Base-by-base conservation (phyloP, 2,329 filamentous ascomycete species). In the Aspergillus sp. region DNA sequence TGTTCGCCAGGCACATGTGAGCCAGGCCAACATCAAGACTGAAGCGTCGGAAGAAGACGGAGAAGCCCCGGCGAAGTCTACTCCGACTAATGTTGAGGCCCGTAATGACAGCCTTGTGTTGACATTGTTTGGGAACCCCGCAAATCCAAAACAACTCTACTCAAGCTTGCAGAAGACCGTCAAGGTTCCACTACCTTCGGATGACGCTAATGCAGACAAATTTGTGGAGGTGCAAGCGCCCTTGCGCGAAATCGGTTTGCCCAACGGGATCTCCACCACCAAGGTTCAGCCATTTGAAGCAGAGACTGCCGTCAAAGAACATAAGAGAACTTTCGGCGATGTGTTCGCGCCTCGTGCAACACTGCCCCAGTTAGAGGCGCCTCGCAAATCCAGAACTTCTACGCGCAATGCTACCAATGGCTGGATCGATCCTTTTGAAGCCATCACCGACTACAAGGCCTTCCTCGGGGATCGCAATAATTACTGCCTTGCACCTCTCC, bases 81-180 rank as follows among this genome's bases (percentile, higher is more conserved):
- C 79, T 10, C 64, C 73, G 15, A 61, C 65, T 17, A 67, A 68
- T n/a, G 77, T 79, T 53, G 79, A 78, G 43, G 75, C 77, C 51
- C 71, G 80, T 65, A 74, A 84, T 65, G 76, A 84, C 58, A 83
- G 81, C 63, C 79, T 87, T 15, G 88, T 94, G 5, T 80, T 97
- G 60, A 94, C 91, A 0, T 80, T 96, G 1, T 89, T 88, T 66
- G 92, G 91, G 57, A 90, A 88, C 66, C 90, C 90, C 43, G 87
- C 89, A 1, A 87, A 87, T 49, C 84, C 90, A 38, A 89, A 88
- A 67, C 90, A 94, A 62, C 81, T 97, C 4, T 97, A 95, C 74
- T 96, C 94, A 4, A 96, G 93, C 74, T 80, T 97, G 53, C 91
- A 90, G 65, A 82, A 85, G 57, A 73, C 75, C 1, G 67, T 72